Evolutionary conservation across 2,329 filamentous ascomycete genomes (phyloP), one percentile per base, ranked within the genome.

Genomic region (Penicillium sp.): DNA sequence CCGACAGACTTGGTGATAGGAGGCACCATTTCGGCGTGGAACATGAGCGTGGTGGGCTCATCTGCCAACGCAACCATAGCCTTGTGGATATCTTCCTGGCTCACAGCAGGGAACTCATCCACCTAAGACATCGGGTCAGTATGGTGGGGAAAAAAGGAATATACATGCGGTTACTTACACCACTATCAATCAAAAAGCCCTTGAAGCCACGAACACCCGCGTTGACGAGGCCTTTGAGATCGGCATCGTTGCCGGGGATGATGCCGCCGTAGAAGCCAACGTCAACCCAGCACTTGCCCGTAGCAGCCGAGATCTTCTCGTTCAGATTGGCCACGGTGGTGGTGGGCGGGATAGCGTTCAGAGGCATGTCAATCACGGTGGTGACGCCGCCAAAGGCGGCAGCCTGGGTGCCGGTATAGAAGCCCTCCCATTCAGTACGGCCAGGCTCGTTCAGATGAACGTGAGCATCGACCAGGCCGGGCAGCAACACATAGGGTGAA

Each of bases 1-100:
- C 89, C 88, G 2, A 92, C 88, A 0, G 89, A 91, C 60, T 84
- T 83, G 44, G 88, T 76, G 60, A 92, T 88, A 16, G 90, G 89
- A n/a, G 92, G 91, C 11, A 95, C 86, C 91, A 96, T 97, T 73
- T 99, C 94, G 50, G 94, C 94, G 69, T 99, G 94, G 77, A 99
- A 99, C 92, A 99, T 97, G 63, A 97, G 84, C 0, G 91, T 95
- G 2, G 94, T 97, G 16, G 90, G 82, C 48, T 86, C 82, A 62
- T 90, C 85, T 54, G 89, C 88, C 55, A 99, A 82, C 42, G 87
- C 89, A 27, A 79, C 77, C 82, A 99, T 92, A 39, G 89, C 92
- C 35, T 88, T 81, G 1, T 82, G 78, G 51, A 97, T 88, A 69
- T 97, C 94, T 13, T 74, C 71, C 1, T 89, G 81, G 0, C 88